phyloP scores from a whole-genome alignment of 495 filamentous ascomycete species.

The Collariella sp. region DNA sequence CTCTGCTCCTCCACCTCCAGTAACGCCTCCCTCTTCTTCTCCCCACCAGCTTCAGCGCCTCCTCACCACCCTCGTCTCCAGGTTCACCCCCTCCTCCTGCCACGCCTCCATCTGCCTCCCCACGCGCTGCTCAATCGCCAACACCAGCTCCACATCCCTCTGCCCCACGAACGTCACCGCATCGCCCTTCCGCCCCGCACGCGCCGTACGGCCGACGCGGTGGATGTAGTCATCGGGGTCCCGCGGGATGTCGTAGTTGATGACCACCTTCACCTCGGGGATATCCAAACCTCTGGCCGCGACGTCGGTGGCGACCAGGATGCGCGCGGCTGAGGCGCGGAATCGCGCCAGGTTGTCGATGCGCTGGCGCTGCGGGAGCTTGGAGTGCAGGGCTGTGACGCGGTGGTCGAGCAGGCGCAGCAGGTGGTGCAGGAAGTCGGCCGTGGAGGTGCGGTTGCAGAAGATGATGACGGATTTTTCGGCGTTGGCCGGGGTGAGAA shows the following conservation, averaged over 20 bases:
- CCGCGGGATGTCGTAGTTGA: slow-evolving; percentile 92
- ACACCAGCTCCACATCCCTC: slow-evolving; percentile 76
- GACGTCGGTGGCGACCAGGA: slow-evolving; percentile 93
- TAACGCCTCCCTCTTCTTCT: slow-evolving; percentile 83
- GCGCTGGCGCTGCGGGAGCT: slow-evolving; percentile 71
- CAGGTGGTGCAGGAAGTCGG: slow-evolving; percentile 76
- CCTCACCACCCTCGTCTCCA: slow-evolving; percentile 80
- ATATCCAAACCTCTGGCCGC: slow-evolving; percentile 95
- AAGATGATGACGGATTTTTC: slow-evolving; percentile 80
- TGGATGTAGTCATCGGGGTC: slow-evolving; percentile 98
- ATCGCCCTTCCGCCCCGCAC: slow-evolving; percentile 75
- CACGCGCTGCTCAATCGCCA: slow-evolving; percentile 79
- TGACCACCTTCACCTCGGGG: slow-evolving; percentile 76
- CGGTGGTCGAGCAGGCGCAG: slow-evolving; percentile 79
- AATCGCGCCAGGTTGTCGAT: slow-evolving; percentile 84
- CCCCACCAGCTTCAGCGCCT: slow-evolving; percentile 79
- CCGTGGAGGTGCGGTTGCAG: slow-evolving; percentile 84
- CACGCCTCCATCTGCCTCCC: slow-evolving; percentile 73
- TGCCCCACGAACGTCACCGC: slow-evolving; percentile 87
- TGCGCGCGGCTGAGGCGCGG: slow-evolving; percentile 79
- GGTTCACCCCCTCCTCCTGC: slow-evolving; percentile 78
- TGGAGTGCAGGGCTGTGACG: slow-evolving; percentile 82
- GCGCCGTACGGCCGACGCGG: slow-evolving; percentile 86
- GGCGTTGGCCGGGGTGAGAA: slow-evolving; percentile 68
- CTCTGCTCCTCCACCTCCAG: slow-evolving; percentile 86